phyloP scores from a whole-genome alignment of 495 filamentous ascomycete genomes.

The Neurospora hispaniola region DNA sequence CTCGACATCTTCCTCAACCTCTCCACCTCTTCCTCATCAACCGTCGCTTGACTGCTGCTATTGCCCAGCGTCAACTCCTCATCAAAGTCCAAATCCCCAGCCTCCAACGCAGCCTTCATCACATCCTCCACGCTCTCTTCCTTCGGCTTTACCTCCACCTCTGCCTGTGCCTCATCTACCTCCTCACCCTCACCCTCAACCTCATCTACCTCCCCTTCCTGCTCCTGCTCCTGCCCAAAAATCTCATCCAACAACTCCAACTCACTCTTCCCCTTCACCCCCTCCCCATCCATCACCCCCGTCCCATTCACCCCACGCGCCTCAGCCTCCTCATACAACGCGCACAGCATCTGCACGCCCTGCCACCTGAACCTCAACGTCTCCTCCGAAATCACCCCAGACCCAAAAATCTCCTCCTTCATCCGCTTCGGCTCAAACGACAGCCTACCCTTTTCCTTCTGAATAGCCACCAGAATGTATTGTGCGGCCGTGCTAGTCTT shows the following conservation, averaged over 20 bases:
- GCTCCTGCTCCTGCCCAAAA: background rate
- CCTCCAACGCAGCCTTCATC: background rate
- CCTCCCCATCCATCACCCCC: background rate
- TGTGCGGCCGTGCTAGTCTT: conserved; percentile 33
- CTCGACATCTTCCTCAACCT: background rate
- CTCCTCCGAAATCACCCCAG: no score
- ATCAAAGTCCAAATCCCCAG: background rate
- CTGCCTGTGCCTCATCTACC: background rate
- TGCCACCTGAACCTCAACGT: no score
- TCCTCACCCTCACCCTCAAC: background rate
- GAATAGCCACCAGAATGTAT: conserved; percentile 8
- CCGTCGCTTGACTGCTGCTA: background rate
- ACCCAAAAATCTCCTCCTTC: conserved; percentile 14
- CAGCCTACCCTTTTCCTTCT: no score
- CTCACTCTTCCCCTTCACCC: background rate
- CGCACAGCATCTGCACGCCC: background rate
- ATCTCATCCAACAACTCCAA: background rate
- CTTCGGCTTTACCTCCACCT: background rate
- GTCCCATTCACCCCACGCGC: background rate
- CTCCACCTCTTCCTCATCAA: background rate
- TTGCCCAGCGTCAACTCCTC: background rate
- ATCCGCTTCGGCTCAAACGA: conserved; percentile 18
- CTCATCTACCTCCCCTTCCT: background rate
- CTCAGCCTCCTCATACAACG: background rate
- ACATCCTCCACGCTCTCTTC: background rate